Percentiles rank a stretch among this genome's conserved stretches.
Evolutionary conservation across 805 yeast genomes (phyloP).

Genomic region (Saccharomycopsis fermentans): DNA sequence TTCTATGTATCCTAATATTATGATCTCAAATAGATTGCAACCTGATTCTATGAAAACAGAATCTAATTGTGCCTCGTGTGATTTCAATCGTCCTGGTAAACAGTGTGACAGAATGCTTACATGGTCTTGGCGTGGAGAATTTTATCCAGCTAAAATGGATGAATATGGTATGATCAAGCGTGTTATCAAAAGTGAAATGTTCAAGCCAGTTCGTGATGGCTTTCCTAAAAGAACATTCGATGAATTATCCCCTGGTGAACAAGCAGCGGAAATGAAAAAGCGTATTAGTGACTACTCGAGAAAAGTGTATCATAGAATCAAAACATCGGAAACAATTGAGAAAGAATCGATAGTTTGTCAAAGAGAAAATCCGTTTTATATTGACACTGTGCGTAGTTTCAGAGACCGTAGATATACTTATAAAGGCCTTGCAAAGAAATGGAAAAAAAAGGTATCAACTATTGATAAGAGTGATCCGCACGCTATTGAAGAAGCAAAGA

Average conservation of each 20-base stretch:
- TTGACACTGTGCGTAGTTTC: conserved; percentile 85
- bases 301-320: conserved; percentile 73
- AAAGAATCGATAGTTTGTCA: conserved; percentile 94
- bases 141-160: conserved; percentile 78
- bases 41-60: conserved; percentile 97
- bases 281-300: conserved; percentile 75
- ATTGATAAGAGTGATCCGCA: conserved; percentile 43
- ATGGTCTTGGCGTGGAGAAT: conserved; percentile 99
- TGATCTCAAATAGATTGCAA: conserved; percentile 94
- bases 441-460: conserved; percentile 73
- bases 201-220: conserved; percentile 32
- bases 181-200: conserved; percentile 68
- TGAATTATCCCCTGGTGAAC: conserved; percentile 67
- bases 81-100: conserved; percentile 91
- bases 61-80: conserved; percentile 95
- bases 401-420: conserved; percentile 95
- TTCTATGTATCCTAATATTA: conserved; percentile 97
- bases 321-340: conserved; percentile 73
- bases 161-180: conserved; percentile 87
- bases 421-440: conserved; percentile 83
- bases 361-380: conserved; percentile 94
- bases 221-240: conserved; percentile 54
- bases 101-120: conserved; percentile 82
- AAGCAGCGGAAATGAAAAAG: conserved; percentile 63
- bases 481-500: conserved; percentile 78